Evolutionary conservation across 2,329 filamentous ascomycete genomes (phyloP).

Genomic region (Fusarium solani-melongenae): DNA sequence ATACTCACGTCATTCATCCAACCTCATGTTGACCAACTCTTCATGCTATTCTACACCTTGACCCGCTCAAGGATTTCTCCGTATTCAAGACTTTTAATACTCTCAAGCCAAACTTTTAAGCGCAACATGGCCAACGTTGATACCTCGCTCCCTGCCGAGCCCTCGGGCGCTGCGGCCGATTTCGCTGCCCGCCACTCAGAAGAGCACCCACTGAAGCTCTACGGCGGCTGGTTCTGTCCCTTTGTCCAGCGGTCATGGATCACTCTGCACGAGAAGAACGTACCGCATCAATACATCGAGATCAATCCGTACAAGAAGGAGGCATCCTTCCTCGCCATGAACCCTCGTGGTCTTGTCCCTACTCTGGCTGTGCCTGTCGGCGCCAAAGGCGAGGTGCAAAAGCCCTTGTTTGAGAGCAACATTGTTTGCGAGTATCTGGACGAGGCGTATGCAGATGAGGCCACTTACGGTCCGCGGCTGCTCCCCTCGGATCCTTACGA

Average conservation of each 20-base stretch:
- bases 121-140: constrained; percentile 58
- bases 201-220: constrained; percentile 70
- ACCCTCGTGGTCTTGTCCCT: constrained; percentile 80
- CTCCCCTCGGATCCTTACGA: constrained; percentile 72
- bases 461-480: constrained; percentile 57
- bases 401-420: constrained; percentile 77
- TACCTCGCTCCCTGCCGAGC: constrained; percentile 57
- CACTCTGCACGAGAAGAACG: constrained; percentile 76
- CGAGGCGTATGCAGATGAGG: constrained; percentile 69
- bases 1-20: constrained; percentile 27
- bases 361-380: constrained; percentile 66
- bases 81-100: not conserved
- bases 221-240: constrained; percentile 80
- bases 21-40: constrained; percentile 6
- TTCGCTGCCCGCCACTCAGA: constrained; percentile 58
- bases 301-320: constrained; percentile 84
- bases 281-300: constrained; percentile 80
- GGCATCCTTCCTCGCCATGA: constrained; percentile 73
- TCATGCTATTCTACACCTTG: not conserved
- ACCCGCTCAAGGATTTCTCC: not conserved
- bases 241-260: constrained; percentile 80
- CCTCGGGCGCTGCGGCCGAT: constrained; percentile 61
- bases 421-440: constrained; percentile 82
- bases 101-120: not conserved
- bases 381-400: constrained; percentile 49